Conservation (phyloP, 352 stramenopile genomes). For the Globisporangium mamillatum region DNA sequence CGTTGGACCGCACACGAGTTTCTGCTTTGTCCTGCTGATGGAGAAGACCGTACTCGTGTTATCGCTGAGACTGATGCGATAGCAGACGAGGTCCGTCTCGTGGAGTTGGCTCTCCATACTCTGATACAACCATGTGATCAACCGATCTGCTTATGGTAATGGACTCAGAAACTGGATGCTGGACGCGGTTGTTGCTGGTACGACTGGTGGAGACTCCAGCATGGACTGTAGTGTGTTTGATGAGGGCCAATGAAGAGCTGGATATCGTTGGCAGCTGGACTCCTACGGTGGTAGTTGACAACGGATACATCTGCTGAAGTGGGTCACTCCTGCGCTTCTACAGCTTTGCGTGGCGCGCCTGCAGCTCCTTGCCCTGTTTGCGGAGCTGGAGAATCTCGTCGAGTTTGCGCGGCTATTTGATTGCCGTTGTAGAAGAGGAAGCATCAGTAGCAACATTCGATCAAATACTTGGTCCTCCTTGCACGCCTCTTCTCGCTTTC, state of each 20-base stretch:
- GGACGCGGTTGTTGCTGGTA: background rate
- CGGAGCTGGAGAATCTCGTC: background rate
- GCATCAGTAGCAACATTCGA: too few species aligned
- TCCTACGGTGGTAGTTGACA: too few species aligned
- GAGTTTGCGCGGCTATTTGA: background rate
- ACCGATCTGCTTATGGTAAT: background rate
- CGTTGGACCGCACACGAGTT: constrained; percentile 1
- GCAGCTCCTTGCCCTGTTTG: background rate
- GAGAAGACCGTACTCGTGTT: background rate
- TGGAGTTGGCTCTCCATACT: background rate
- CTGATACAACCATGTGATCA: background rate
- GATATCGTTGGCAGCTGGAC: too few species aligned
- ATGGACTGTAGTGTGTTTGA: too few species aligned
- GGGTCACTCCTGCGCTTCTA: background rate
- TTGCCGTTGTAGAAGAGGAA: too few species aligned
- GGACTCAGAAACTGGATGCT: background rate
- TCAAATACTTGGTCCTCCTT: too few species aligned
- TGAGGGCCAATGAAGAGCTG: too few species aligned
- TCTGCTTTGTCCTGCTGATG: constrained; percentile 1
- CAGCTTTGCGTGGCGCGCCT: background rate
- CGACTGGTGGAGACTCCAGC: too few species aligned
- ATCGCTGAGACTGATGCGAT: background rate
- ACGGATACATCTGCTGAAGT: background rate
- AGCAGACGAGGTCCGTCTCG: constrained; percentile 6
- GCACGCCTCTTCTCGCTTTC: too few species aligned